Evolutionary conservation across 768 basidiomycete genomes (phyloP), one percentile per base, ranked within the genome.

Genomic region (Pholiota conissans): DNA sequence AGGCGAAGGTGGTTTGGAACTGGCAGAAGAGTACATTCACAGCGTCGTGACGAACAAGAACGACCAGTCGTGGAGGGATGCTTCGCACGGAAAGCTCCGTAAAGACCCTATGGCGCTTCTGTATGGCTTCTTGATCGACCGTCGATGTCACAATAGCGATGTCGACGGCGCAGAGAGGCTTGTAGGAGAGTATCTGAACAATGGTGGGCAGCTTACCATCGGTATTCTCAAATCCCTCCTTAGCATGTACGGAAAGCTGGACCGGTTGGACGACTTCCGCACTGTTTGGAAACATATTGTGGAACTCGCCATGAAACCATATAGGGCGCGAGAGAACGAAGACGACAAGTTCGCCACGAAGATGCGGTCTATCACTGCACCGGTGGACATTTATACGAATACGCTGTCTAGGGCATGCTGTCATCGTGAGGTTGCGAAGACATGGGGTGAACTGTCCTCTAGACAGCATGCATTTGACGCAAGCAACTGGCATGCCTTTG

Each of bases 401-500:
- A 80, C 84, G 5, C 74, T 95, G 50, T 90, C 92, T 2, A 71
- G 75, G 3, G 81, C 80, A 0, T 89, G 87, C 1, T 67, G 75
- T 34, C 88, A 94, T 63, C 60, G 67, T 7, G 81, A 86, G 57
- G 79, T 95, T 45, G 80, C 86, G 14, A 65, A 68, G 3, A 76
- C 81, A 0, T 98, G 96, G 95, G 73, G 76, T n/a, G 68, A 74
- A 28, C 79, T 91, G 49, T 81, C 82, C 58, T 61, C 70, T 10
- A 71, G 76, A 9, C 91, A 91, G 1, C 89, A 95, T 63, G 78
- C 78, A 11, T 93, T 94, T 69, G 92, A 95, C 68, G 81, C 90
- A 11, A 86, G 90, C 64, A 98, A 97, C 69, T 98, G 93, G 91
- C 97, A 96, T 65, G 86, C 91, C 64, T 79, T 97, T 26, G 81